phyloP scores from a whole-genome alignment of 371 early-diverging fungal genomes.

The Mortierella polycephala region DNA sequence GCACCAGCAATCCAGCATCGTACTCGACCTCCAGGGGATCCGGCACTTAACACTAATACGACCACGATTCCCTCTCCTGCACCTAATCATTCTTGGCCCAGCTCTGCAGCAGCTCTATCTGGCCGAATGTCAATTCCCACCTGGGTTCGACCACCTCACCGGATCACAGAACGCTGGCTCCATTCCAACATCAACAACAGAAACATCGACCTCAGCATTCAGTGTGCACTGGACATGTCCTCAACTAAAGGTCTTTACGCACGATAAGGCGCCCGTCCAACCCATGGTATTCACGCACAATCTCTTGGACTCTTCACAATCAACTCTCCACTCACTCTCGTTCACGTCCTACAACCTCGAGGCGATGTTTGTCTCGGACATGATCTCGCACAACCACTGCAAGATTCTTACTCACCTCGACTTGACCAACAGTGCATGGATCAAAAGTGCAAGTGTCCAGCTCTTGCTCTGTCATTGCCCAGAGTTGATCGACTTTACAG shows the following conservation, averaged over 20 bases:
- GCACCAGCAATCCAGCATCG: not conserved
- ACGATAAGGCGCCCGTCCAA: not conserved
- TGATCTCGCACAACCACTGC: constrained; percentile 5
- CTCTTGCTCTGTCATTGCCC: constrained; percentile 19
- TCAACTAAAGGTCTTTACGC: constrained; percentile 7
- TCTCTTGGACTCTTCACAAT: constrained; percentile 15
- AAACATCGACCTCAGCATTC: not conserved
- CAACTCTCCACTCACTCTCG: constrained; percentile 1
- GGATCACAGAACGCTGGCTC: not conserved
- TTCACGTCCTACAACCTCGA: constrained; percentile 9
- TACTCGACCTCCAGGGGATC: constrained; percentile 5
- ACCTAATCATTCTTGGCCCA: constrained; percentile 11
- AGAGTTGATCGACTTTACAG: constrained; percentile 24
- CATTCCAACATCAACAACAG: not conserved
- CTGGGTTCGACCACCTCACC: not conserved
- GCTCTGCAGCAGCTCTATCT: constrained; percentile 8
- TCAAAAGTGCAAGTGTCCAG: constrained; percentile 22
- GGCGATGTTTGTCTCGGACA: not conserved
- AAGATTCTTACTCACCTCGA: constrained; percentile 12
- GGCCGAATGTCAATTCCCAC: constrained; percentile 6
- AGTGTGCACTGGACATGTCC: constrained; percentile 32
- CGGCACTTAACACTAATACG: constrained; percentile 5
- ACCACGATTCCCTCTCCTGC: constrained; percentile 10
- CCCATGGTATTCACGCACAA: constrained; percentile 3
- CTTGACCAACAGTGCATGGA: constrained; percentile 12